Percentiles rank a stretch among this genome's conserved stretches.
phyloP scores from a whole-genome alignment of 192 early-diverging fungal genomes.

The Coemansia sp. region DNA sequence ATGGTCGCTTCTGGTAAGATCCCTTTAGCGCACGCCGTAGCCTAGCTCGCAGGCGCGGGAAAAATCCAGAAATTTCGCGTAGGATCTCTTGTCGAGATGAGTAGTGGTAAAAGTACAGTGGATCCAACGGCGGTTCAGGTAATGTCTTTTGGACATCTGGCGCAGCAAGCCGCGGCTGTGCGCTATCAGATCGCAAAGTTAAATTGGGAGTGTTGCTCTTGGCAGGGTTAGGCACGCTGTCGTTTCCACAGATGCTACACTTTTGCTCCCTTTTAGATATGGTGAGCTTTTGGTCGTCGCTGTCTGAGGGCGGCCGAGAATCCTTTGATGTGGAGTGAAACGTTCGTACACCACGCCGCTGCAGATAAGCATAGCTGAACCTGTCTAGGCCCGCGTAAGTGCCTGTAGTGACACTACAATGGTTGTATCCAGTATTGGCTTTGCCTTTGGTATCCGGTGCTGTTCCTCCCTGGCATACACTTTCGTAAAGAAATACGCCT shows the following conservation, averaged over 20 bases:
- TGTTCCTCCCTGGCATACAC: neutral
- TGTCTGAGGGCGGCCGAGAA: no score
- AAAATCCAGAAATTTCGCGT: constrained; percentile 57
- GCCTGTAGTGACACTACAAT: no score
- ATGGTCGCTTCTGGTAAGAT: constrained; percentile 66
- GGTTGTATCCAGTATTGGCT: neutral
- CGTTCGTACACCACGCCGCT: no score
- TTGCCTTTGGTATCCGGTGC: neutral
- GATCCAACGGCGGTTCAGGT: constrained; percentile 32
- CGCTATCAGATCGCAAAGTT: no score
- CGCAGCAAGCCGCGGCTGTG: constrained; percentile 10
- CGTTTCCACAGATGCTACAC: no score
- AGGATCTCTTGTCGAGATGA: constrained; percentile 51
- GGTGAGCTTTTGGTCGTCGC: no score
- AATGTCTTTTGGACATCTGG: constrained; percentile 23
- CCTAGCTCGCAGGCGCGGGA: constrained; percentile 60
- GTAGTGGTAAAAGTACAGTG: constrained; percentile 35
- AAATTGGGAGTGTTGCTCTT: neutral
- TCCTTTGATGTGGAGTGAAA: no score
- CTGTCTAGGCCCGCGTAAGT: no score
- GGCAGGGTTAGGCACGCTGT: neutral
- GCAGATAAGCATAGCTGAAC: no score
- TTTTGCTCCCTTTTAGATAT: no score
- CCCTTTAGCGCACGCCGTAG: constrained; percentile 59
- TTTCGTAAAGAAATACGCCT: neutral